These are phyloP conservation scores for Kwoniella bestiolae DNA, from an alignment of 768 basidiomycete species.

Conservation along the genomic window DNA sequence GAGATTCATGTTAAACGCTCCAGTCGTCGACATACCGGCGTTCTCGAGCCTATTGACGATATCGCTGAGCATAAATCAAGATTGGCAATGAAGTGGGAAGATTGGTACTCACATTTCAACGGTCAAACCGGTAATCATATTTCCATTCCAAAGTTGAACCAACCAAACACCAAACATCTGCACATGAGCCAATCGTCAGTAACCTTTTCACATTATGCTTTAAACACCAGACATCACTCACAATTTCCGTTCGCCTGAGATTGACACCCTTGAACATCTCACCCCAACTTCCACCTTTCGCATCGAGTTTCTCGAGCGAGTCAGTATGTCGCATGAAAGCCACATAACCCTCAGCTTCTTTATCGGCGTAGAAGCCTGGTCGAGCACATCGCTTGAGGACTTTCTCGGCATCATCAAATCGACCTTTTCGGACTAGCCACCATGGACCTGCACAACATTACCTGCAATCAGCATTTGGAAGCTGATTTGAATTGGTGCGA, in stretches of 20 bases:
- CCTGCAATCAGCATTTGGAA: not conserved
- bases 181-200: not conserved
- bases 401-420: slow-evolving; percentile 52
- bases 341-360: slow-evolving; percentile 33
- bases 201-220: not conserved
- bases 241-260: slow-evolving; percentile 49
- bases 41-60: slow-evolving; percentile 17
- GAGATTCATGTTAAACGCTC: slow-evolving; percentile 37
- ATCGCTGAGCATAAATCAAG: not conserved
- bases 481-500: not conserved
- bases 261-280: slow-evolving; percentile 44
- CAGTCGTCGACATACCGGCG: slow-evolving; percentile 27
- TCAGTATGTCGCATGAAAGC: slow-evolving; percentile 49
- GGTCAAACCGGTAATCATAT: slow-evolving; percentile 38
- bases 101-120: slow-evolving; percentile 30
- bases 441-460: slow-evolving; percentile 18
- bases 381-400: slow-evolving; percentile 38
- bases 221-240: slow-evolving; percentile 24
- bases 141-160: slow-evolving; percentile 36
- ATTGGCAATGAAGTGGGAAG: too few relatives aligned
- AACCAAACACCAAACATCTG: slow-evolving; percentile 34
- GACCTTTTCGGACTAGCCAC: slow-evolving; percentile 41
- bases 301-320: slow-evolving; percentile 34
- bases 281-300: slow-evolving; percentile 26
- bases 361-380: slow-evolving; percentile 28